Percentiles rank a stretch among this genome's conserved stretches.
phyloP scores from a whole-genome alignment of 495 filamentous ascomycete genomes.

The Lophiotrema nucula region DNA sequence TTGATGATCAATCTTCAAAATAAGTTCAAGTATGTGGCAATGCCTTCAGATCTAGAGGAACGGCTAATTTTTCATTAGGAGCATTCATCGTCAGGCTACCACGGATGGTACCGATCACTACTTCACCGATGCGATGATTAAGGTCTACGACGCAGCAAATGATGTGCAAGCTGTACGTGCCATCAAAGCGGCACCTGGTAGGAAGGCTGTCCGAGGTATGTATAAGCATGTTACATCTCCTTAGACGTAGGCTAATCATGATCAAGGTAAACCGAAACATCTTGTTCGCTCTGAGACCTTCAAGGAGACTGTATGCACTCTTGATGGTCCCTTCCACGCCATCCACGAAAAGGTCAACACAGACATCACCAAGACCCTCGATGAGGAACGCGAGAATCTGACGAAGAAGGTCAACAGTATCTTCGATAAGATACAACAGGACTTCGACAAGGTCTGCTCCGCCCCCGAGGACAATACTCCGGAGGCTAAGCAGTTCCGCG shows the following conservation, averaged over 20 bases:
- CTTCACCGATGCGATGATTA: neutral
- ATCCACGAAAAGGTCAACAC: neutral
- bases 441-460: neutral
- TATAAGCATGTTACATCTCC: no score
- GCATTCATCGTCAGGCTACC: neutral
- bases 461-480: neutral
- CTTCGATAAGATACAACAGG: neutral
- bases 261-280: neutral
- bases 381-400: neutral
- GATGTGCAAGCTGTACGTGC: no score
- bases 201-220: no score
- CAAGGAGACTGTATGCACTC: neutral
- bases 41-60: no score
- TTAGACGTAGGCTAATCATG: no score
- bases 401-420: neutral
- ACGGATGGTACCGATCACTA: neutral
- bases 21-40: neutral
- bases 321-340: neutral
- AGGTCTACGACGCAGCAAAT: neutral
- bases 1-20: neutral
- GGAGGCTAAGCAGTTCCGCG: neutral
- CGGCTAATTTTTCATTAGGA: no score
- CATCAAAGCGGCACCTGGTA: no score
- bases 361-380: neutral
- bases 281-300: neutral